Evolutionary conservation across 495 filamentous ascomycete genomes (phyloP), one percentile per base, ranked within the genome.

Genomic region (Neurospora sp.): DNA sequence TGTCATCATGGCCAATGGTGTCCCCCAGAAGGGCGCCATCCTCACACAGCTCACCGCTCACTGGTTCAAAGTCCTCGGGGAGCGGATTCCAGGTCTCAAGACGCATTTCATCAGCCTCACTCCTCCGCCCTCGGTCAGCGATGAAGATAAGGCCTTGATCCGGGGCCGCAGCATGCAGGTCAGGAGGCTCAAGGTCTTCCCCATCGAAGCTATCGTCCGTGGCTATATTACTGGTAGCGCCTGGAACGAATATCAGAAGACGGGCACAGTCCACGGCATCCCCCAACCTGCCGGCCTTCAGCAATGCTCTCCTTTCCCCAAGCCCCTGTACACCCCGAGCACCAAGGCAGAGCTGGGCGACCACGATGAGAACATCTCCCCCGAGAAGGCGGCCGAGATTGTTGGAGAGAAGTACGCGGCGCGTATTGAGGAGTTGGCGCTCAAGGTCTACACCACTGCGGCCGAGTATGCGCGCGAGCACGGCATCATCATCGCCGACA

Each of bases 161-260:
- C 88, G 89, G 71, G 86, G 86, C 76, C 90, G 94, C 54, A 89
- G 88, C 76, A 97, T 97, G 94, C 88, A 91, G 74, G 94, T 97
- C 71, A 90, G 91, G 74, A 90, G 89, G 74, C 86, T 93, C 37
- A 87, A 90, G 71, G 88, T 96, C 70, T 90, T 97, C 73, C 93
- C 93, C n/a, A 87, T 98, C 73, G 96, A 98, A 83, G 93, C 92
- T 21, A 86, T 86, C 70, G 94, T 97, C 3, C 90, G 95, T 38
- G 95, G 96, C 72, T 98, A 98, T 82, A 91, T 99, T 81, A 97
- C 94, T 7, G 96, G 96, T 15, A 92, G 91, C 72, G 94, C 94
- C 5, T 99, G 96, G 96, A 86, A 84, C 39, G 94, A 97, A 81
- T 88, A 86, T 74, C 82, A 89, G 77, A 86, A 87, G 71, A 83